Evolutionary conservation across 306 rosid species (phyloP), one percentile per base, ranked within the genome.

Genomic region (Trichosanthes truncata): DNA sequence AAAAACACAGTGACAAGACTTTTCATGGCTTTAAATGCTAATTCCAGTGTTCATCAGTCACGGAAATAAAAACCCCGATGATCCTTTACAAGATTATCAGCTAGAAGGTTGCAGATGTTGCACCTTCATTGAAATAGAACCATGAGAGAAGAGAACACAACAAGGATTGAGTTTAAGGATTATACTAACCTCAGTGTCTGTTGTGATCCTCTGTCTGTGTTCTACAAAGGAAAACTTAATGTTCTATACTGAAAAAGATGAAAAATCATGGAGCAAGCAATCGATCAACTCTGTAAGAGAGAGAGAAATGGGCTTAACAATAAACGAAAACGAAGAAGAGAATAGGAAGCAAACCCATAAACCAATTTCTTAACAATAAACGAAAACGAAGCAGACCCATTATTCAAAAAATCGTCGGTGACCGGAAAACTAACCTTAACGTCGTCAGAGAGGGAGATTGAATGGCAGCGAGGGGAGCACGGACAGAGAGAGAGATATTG

Each of bases 251-350:
- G 25, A 49, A 51, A n/a, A n/a, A n/a, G n/a, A n/a, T n/a, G n/a
- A n/a, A n/a, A 33, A 31, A 31, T 15, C 6, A 31, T 15, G 45
- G 61, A 49, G 56, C 3, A 48, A 72, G 23, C n/a, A 43, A 71
- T 36, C 0, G 26, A 63, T 35, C 45, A 38, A 38, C 15, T 62
- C 2, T 14, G 69, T 31, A 18, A 68, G n/a, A 1, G 20, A 10
- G 33, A 29, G 75, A 13, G 76, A 71, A 6, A 74, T 49, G 78
- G 46, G 31, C 40, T 74, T 74, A 63, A 74, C 78, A n/a, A n/a
- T n/a, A n/a, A n/a, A n/a, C n/a, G n/a, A n/a, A n/a, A n/a, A n/a
- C n/a, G n/a, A n/a, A n/a, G n/a, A n/a, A n/a, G n/a, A n/a, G n/a
- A n/a, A n/a, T n/a, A n/a, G n/a, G n/a, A n/a, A n/a, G n/a, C n/a